phyloP scores from a whole-genome alignment of 148 eudicot species.

The Salicornia ramosissima region DNA sequence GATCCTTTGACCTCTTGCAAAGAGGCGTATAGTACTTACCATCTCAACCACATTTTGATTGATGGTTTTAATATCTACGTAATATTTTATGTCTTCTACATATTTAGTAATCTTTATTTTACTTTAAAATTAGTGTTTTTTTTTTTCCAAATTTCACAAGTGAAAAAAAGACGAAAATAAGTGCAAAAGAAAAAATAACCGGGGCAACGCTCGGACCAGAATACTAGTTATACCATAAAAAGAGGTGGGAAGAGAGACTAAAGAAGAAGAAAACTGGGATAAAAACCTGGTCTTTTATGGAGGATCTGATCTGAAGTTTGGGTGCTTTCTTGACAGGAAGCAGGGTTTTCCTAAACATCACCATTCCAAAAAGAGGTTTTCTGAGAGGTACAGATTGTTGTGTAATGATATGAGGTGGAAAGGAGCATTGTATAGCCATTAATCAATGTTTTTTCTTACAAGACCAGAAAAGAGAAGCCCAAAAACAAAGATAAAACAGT shows the following conservation, averaged over 20 bases:
- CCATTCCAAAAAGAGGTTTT: slow-evolving; percentile 24
- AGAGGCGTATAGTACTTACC: too few species aligned
- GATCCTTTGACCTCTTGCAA: too few species aligned
- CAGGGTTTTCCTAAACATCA: slow-evolving; percentile 30
- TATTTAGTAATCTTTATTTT: too few species aligned
- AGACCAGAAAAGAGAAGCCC: slow-evolving; percentile 12
- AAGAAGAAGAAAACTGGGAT: background rate
- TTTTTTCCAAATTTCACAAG: too few species aligned
- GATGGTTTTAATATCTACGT: too few species aligned
- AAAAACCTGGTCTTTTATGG: slow-evolving; percentile 46
- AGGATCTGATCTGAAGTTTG: slow-evolving; percentile 43
- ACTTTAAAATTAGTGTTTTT: too few species aligned
- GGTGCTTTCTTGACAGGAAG: slow-evolving; percentile 29
- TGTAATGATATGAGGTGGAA: slow-evolving; percentile 29
- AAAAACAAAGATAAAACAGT: slow-evolving; percentile 13
- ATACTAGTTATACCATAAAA: background rate
- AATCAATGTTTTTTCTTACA: background rate
- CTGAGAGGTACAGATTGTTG: slow-evolving; percentile 27
- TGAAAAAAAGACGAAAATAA: too few species aligned
- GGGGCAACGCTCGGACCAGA: too few species aligned
- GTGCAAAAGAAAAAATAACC: too few species aligned
- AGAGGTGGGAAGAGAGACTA: background rate
- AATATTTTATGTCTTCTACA: too few species aligned
- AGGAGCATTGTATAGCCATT: slow-evolving; percentile 39
- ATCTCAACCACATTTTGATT: too few species aligned